A percentile compares a stretch with the other conserved stretches of the same genome.
phyloP scores from a whole-genome alignment of 2,329 filamentous ascomycete species.

The Epichloe brachyelytri region DNA sequence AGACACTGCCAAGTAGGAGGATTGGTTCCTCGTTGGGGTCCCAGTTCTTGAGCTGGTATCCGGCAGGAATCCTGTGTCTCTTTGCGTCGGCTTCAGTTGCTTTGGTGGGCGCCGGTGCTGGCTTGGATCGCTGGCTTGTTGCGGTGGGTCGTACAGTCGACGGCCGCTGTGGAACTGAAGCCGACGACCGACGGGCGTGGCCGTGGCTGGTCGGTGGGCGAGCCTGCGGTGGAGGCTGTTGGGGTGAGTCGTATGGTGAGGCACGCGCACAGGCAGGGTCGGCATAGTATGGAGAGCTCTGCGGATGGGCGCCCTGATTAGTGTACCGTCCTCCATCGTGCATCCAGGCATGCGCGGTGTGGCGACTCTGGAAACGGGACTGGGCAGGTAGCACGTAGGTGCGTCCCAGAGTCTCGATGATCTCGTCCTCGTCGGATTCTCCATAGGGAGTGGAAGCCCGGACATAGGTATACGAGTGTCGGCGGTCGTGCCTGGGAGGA shows the following conservation, averaged over 20 bases:
- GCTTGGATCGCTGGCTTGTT: constrained; percentile 14
- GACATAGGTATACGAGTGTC: constrained; percentile 44
- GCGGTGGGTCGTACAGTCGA: constrained; percentile 36
- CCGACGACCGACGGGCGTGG: constrained; percentile 34
- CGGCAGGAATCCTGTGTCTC: constrained; percentile 64
- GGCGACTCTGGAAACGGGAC: constrained; percentile 26
- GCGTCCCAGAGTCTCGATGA: constrained; percentile 37
- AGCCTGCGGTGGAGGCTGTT: constrained; percentile 21
- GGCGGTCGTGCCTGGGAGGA: constrained; percentile 36
- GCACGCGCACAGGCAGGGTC: constrained; percentile 24
- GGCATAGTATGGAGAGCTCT: constrained; percentile 28
- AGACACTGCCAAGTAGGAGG: constrained; percentile 85
- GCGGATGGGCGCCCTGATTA: constrained; percentile 45
- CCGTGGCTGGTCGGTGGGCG: constrained; percentile 29
- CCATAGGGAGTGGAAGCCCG: constrained; percentile 45
- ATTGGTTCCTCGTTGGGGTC: constrained; percentile 90
- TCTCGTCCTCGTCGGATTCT: constrained; percentile 53
- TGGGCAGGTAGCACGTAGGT: constrained; percentile 40
- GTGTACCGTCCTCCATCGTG: constrained; percentile 41
- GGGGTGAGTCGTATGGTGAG: constrained; percentile 28
- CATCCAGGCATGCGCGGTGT: constrained; percentile 23
- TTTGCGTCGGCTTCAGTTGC: constrained; percentile 48
- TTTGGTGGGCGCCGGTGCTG: constrained; percentile 25
- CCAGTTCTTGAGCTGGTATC: constrained; percentile 97
- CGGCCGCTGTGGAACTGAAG: constrained; percentile 37